A percentile compares a stretch with the other conserved stretches of the same genome.
These are phyloP conservation scores for Eucalyptus regnans DNA, from an alignment of 345 rosid genomes.

Conservation along the genomic window DNA sequence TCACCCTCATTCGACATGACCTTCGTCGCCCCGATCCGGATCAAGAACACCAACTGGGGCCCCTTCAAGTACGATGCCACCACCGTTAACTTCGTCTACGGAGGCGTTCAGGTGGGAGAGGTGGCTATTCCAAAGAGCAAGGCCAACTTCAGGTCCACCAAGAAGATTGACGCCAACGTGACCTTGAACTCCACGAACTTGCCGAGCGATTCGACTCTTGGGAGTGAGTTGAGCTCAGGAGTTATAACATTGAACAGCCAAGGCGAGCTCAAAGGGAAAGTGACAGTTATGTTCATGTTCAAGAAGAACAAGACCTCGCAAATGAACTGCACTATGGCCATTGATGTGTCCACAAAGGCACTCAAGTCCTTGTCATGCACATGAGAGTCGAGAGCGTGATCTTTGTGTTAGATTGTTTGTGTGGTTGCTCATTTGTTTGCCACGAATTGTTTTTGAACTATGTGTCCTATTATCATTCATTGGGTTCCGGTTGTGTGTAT, in stretches of 20 bases:
- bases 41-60: conserved; percentile 12
- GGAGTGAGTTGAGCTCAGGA: background rate
- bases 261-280: background rate
- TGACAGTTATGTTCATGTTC: background rate
- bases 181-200: background rate
- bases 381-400: background rate
- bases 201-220: background rate
- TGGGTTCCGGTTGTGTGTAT: background rate
- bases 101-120: background rate
- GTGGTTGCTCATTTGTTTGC: background rate
- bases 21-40: background rate
- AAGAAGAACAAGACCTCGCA: background rate
- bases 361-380: background rate
- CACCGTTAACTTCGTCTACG: background rate
- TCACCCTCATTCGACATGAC: background rate
- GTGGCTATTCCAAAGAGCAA: background rate
- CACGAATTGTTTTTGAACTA: background rate
- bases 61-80: conserved; percentile 4
- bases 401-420: background rate
- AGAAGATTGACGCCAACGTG: background rate
- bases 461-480: background rate
- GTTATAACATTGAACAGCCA: background rate
- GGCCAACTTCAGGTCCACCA: conserved; percentile 2
- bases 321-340: conserved; percentile 1
- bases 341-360: background rate